These are phyloP conservation scores for Pythium apleroticum DNA, from an alignment of 352 stramenopile species.

Conservation along the genomic window DNA sequence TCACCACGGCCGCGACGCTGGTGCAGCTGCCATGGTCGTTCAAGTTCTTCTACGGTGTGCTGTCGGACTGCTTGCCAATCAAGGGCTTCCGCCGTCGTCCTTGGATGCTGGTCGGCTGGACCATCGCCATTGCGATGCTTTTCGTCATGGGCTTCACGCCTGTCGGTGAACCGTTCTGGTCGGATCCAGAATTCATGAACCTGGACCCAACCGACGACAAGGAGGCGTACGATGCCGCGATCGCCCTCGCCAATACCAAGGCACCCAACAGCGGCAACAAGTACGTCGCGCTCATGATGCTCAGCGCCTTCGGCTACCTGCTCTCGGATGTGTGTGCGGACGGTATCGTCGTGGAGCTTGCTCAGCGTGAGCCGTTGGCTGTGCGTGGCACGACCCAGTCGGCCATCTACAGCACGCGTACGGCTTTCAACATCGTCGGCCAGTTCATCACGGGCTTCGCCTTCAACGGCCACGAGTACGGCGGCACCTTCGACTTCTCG, in stretches of 20 bases:
- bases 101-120: slow-evolving; percentile 77
- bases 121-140: slow-evolving; percentile 9
- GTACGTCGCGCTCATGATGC: slow-evolving; percentile 45
- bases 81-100: slow-evolving; percentile 71
- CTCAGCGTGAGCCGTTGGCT: slow-evolving; percentile 30
- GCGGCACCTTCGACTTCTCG: too few species aligned
- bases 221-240: background rate
- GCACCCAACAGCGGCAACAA: slow-evolving; percentile 21
- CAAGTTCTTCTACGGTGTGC: slow-evolving; percentile 17
- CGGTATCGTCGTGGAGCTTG: slow-evolving; percentile 39
- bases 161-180: slow-evolving; percentile 24
- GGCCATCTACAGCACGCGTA: slow-evolving; percentile 15
- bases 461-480: slow-evolving; percentile 31
- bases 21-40: slow-evolving; percentile 26
- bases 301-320: slow-evolving; percentile 52
- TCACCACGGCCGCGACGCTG: slow-evolving; percentile 17
- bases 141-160: slow-evolving; percentile 26
- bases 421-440: slow-evolving; percentile 4
- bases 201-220: background rate
- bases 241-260: slow-evolving; percentile 18
- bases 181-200: slow-evolving; percentile 5
- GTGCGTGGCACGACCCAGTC: slow-evolving; percentile 31
- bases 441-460: slow-evolving; percentile 26
- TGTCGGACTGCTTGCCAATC: too few species aligned
- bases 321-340: slow-evolving; percentile 47